phyloP scores from a whole-genome alignment of 2,329 filamentous ascomycete genomes.

The Colletotrichum karsti region DNA sequence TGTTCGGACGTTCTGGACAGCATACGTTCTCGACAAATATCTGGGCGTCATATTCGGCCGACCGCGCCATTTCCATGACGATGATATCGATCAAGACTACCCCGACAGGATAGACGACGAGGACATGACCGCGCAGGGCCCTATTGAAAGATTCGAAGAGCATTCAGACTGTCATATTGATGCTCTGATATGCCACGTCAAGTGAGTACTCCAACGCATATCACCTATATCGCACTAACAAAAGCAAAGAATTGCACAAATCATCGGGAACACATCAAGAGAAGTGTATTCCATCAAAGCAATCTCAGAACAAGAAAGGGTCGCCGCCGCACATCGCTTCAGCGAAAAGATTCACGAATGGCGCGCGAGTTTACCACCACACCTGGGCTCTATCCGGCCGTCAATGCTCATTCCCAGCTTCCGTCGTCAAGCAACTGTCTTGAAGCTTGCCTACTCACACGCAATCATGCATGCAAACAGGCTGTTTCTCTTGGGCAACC shows the following conservation, averaged over 20 bases:
- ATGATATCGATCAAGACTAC: conserved; percentile 69
- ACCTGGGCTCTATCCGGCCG: conserved; percentile 52
- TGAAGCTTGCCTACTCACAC: conserved; percentile 63
- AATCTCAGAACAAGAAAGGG: conserved; percentile 43
- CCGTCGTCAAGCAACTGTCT: conserved; percentile 57
- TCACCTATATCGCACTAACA: too few species aligned
- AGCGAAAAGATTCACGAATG: conserved; percentile 48
- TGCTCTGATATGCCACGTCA: conserved; percentile 54
- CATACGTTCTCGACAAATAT: conserved; percentile 70
- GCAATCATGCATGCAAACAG: conserved; percentile 65
- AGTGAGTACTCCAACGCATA: too few species aligned
- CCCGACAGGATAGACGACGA: conserved; percentile 65
- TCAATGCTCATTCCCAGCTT: conserved; percentile 55
- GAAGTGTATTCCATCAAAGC: conserved; percentile 49
- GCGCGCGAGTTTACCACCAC: conserved; percentile 47
- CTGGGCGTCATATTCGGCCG: conserved; percentile 70
- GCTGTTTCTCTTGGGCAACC: conserved; percentile 55
- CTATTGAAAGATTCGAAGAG: conserved; percentile 35
- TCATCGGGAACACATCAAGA: conserved; percentile 47
- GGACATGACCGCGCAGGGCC: conserved; percentile 53
- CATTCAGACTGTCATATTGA: conserved; percentile 58
- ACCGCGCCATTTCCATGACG: conserved; percentile 68
- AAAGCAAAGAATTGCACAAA: conserved; percentile 39
- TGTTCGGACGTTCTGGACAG: conserved; percentile 68
- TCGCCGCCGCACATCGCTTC: conserved; percentile 46